Percentiles rank a stretch among this genome's conserved stretches.
phyloP scores from a whole-genome alignment of 805 yeast species.

The Wickerhamiella occidentalis region DNA sequence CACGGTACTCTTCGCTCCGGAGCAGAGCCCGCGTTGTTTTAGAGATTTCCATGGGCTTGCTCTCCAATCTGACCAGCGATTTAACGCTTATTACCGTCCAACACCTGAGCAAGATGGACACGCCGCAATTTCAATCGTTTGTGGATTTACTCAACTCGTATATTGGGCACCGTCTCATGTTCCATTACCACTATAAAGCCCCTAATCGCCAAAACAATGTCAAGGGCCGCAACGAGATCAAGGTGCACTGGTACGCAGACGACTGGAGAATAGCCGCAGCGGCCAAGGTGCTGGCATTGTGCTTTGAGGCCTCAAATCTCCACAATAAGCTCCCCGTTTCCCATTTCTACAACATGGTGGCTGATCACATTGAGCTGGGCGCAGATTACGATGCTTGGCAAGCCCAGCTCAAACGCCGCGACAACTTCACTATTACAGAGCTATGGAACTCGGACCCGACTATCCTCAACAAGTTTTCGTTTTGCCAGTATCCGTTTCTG shows the following conservation, averaged over 20 bases:
- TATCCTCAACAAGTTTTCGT: conserved; percentile 32
- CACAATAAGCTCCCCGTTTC: conserved; percentile 30
- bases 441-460: conserved; percentile 7
- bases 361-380: conserved; percentile 64
- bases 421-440: neutral
- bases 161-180: conserved; percentile 60
- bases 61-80: conserved; percentile 39
- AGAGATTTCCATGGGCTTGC: conserved; percentile 55
- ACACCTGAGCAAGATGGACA: conserved; percentile 42
- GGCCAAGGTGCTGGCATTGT: conserved; percentile 42
- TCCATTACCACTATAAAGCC: conserved; percentile 24
- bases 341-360: conserved; percentile 62
- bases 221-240: conserved; percentile 17
- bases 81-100: conserved; percentile 36
- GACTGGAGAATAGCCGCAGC: conserved; percentile 76
- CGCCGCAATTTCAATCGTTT: conserved; percentile 36
- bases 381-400: conserved; percentile 84
- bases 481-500: conserved; percentile 77
- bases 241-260: conserved; percentile 49
- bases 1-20: conserved; percentile 21
- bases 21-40: conserved; percentile 49
- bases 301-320: conserved; percentile 40
- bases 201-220: conserved; percentile 16
- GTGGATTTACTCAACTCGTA: conserved; percentile 63
- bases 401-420: conserved; percentile 11